Percentiles rank a stretch among this genome's conserved stretches.
phyloP scores from a whole-genome alignment of 441 rosid genomes.

The Populus hybrid region DNA sequence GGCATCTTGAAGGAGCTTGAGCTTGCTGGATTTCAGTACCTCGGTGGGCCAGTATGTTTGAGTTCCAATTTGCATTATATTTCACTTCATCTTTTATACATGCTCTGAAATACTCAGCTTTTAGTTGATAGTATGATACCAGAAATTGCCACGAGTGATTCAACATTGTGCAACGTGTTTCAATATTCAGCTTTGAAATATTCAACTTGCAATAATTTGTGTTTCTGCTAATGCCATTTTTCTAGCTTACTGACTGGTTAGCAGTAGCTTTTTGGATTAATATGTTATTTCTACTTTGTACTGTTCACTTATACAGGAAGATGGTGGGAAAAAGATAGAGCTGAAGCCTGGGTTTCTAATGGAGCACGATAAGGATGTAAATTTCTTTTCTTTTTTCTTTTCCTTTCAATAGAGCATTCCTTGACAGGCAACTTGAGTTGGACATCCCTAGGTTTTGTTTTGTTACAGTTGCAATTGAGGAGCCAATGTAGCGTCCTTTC shows the following conservation, averaged over 20 bases:
- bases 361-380: constrained; percentile 82
- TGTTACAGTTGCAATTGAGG: constrained; percentile 2
- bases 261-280: neutral
- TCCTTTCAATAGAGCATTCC: neutral
- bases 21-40: constrained; percentile 89
- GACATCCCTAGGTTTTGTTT: neutral
- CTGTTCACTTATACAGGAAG: constrained; percentile 51
- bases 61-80: constrained; percentile 15
- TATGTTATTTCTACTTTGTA: neutral
- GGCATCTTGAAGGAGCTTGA: constrained; percentile 99
- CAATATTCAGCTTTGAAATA: too few relatives aligned
- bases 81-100: neutral
- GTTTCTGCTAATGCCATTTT: neutral
- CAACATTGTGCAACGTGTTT: neutral
- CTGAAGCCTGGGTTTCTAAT: constrained; percentile 64
- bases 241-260: neutral
- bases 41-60: constrained; percentile 92
- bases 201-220: neutral
- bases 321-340: constrained; percentile 64
- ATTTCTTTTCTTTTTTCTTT: constrained; percentile 17
- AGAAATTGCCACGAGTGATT: neutral
- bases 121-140: neutral
- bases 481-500: neutral
- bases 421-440: neutral
- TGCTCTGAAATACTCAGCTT: neutral